A percentile compares a stretch with the other conserved stretches of the same genome.
These are phyloP conservation scores for Chlamydomonas incerta DNA, from an alignment of 139 green algal genomes.

Conservation along the genomic window DNA sequence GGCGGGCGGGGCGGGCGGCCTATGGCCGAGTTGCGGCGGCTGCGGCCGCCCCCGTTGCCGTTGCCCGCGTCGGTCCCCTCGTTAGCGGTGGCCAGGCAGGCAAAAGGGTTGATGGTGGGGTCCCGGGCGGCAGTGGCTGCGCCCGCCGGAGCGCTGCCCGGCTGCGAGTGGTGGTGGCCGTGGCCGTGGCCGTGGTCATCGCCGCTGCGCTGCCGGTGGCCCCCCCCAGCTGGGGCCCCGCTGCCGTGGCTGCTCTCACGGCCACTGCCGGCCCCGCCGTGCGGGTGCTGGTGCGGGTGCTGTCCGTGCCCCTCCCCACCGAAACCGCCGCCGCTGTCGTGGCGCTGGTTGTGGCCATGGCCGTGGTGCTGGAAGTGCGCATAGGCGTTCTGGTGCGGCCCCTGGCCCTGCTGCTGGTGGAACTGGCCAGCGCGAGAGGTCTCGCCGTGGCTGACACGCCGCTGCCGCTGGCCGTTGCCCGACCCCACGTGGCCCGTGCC, in stretches of 20 bases:
- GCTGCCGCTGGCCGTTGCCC: not conserved
- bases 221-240: too few species aligned
- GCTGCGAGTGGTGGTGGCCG: not conserved
- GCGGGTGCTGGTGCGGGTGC: too few species aligned
- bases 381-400: too few species aligned
- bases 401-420: not conserved
- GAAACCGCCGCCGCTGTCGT: too few species aligned
- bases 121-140: not conserved
- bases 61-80: not conserved
- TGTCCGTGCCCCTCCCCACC: too few species aligned
- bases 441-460: not conserved
- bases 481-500: not conserved
- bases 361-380: too few species aligned
- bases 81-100: not conserved
- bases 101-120: slow-evolving; percentile 29
- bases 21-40: slow-evolving; percentile 1
- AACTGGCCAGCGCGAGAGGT: not conserved
- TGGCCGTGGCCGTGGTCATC: too few species aligned
- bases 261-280: too few species aligned
- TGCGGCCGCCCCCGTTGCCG: not conserved
- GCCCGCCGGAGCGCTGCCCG: not conserved
- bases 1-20: slow-evolving; percentile 17
- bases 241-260: too few species aligned
- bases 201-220: too few species aligned
- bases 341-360: too few species aligned